Evolutionary conservation across 345 rosid species (phyloP).

Genomic region (Conringia planisiliqua): DNA sequence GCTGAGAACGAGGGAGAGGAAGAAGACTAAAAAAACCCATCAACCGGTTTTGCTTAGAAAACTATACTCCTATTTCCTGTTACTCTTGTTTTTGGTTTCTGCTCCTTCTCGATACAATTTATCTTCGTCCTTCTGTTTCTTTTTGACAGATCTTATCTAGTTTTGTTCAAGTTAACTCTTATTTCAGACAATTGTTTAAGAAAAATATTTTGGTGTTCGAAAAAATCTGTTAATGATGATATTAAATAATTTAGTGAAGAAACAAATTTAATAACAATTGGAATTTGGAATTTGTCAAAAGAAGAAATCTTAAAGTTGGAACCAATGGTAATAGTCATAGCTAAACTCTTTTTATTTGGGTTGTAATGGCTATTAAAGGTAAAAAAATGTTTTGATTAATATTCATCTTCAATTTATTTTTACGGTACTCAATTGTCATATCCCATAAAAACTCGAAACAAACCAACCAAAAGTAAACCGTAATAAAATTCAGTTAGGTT

Average conservation of each 20-base stretch:
- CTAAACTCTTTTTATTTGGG: no score
- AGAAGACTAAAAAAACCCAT: constrained; percentile 46
- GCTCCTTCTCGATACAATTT: constrained; percentile 10
- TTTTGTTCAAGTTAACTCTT: constrained; percentile 15
- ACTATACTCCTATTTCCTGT: neutral
- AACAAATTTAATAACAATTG: no score
- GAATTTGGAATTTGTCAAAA: no score
- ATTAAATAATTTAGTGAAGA: neutral
- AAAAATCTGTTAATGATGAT: neutral
- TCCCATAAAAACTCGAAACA: constrained; percentile 3
- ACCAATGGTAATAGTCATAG: no score
- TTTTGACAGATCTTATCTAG: constrained; percentile 23
- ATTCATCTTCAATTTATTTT: neutral
- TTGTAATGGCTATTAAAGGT: neutral
- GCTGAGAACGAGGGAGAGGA: constrained; percentile 95
- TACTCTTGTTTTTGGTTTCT: constrained; percentile 19
- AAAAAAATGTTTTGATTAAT: neutral
- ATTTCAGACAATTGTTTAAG: neutral
- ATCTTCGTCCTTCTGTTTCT: neutral
- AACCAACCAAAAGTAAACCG: neutral
- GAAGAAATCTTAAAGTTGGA: no score
- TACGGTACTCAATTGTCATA: neutral
- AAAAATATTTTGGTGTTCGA: neutral
- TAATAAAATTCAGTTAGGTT: neutral
- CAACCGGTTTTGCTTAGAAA: neutral